Conservation (phyloP, 805 yeast species). For the Candida awuae region DNA sequence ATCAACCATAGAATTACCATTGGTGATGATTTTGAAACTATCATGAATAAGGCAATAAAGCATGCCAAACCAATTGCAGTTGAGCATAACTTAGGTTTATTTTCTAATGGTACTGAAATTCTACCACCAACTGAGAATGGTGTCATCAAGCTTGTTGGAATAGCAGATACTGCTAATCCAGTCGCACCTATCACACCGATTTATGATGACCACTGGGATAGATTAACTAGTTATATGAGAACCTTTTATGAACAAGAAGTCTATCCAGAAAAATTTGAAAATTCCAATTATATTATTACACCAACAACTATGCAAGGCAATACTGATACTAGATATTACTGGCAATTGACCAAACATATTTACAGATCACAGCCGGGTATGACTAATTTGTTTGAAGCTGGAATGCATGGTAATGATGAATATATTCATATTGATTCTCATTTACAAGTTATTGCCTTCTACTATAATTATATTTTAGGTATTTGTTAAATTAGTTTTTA, state of each 20-base stretch:
- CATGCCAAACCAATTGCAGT: slow-evolving; percentile 29
- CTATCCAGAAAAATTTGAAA: slow-evolving; percentile 21
- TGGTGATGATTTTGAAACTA: slow-evolving; percentile 25
- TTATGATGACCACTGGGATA: slow-evolving; percentile 41
- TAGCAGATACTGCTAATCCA: slow-evolving; percentile 20
- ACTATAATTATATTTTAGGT: slow-evolving; percentile 12
- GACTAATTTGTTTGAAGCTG: slow-evolving; percentile 24
- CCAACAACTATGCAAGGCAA: slow-evolving; percentile 61
- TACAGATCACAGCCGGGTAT: slow-evolving; percentile 52
- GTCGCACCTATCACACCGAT: slow-evolving; percentile 41
- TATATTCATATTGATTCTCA: slow-evolving; percentile 46
- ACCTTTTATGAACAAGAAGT: slow-evolving; percentile 51
- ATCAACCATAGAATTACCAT: slow-evolving; percentile 52
- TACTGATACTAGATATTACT: slow-evolving; percentile 62
- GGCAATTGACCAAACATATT: slow-evolving; percentile 53
- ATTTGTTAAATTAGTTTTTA: too few species aligned
- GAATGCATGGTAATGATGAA: slow-evolving; percentile 61
- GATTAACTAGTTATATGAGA: slow-evolving; percentile 53
- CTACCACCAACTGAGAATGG: slow-evolving; percentile 19
- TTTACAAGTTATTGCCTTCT: slow-evolving; percentile 42
- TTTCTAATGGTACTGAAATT: slow-evolving; percentile 29
- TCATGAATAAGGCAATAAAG: slow-evolving; percentile 38
- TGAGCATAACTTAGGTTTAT: slow-evolving; percentile 32
- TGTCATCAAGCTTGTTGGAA: slow-evolving; percentile 14
- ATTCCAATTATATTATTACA: slow-evolving; percentile 32